These are phyloP conservation scores for Apiospora marii DNA, from an alignment of 2,329 filamentous ascomycete species.

Conservation along the genomic window DNA sequence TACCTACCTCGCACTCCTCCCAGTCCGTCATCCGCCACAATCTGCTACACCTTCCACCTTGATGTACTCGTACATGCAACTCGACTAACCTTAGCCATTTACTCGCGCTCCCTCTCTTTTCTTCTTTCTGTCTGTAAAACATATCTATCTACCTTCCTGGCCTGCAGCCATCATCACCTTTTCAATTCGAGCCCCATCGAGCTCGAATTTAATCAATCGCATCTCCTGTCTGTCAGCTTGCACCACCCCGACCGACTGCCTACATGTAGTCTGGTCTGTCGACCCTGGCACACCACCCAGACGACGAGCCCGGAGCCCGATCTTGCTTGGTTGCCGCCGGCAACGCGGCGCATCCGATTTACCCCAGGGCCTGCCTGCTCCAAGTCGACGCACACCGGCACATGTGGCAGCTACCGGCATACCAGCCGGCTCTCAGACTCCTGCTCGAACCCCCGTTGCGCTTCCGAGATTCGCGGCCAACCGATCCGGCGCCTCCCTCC, in stretches of 20 bases:
- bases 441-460: not conserved
- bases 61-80: not conserved
- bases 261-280: not conserved
- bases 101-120: not conserved
- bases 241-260: too few species aligned
- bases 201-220: not conserved
- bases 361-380: not conserved
- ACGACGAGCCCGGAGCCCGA: not conserved
- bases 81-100: too few species aligned
- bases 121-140: not conserved
- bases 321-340: not conserved
- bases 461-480: not conserved
- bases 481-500: not conserved
- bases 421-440: not conserved
- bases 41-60: not conserved
- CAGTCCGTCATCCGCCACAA: constrained; percentile 2
- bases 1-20: not conserved
- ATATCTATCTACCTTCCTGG: not conserved
- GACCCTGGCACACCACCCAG: not conserved
- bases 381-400: not conserved
- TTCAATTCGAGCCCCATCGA: not conserved
- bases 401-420: constrained; percentile 6
- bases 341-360: not conserved
- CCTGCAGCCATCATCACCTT: not conserved
- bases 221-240: not conserved